phyloP scores from a whole-genome alignment of 345 rosid species.

The Erysimum cheiranthoides region DNA sequence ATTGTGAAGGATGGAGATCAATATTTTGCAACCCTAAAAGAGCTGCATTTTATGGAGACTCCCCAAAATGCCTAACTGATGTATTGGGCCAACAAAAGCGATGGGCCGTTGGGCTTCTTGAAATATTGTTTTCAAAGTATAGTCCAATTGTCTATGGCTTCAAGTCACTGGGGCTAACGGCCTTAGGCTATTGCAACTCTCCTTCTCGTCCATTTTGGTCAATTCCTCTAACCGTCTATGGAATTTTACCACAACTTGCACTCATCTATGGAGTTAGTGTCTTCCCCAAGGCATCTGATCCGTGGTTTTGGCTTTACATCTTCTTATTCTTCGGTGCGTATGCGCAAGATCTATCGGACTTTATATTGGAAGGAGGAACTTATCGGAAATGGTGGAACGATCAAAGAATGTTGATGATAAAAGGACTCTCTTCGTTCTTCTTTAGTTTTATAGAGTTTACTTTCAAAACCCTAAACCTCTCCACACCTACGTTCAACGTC shows the following conservation, averaged over 20 bases:
- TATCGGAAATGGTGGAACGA: slow-evolving; percentile 76
- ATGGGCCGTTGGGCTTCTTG: slow-evolving; percentile 68
- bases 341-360: slow-evolving; percentile 53
- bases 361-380: slow-evolving; percentile 53
- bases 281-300: slow-evolving; percentile 66
- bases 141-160: slow-evolving; percentile 58
- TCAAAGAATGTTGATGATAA: slow-evolving; percentile 65
- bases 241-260: slow-evolving; percentile 73
- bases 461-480: slow-evolving; percentile 53
- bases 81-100: slow-evolving; percentile 55
- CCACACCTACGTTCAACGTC: slow-evolving; percentile 54
- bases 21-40: slow-evolving; percentile 61
- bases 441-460: slow-evolving; percentile 51
- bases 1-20: slow-evolving; percentile 77
- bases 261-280: slow-evolving; percentile 52
- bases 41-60: slow-evolving; percentile 67
- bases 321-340: slow-evolving; percentile 72
- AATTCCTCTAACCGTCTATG: slow-evolving; percentile 55
- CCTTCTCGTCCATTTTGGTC: slow-evolving; percentile 57
- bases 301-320: slow-evolving; percentile 64
- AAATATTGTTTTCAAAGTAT: slow-evolving; percentile 52
- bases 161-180: slow-evolving; percentile 50
- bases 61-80: slow-evolving; percentile 58
- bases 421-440: slow-evolving; percentile 52
- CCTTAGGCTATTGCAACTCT: slow-evolving; percentile 52